Conservation (phyloP, 768 basidiomycete genomes). For the Pleurotus tuber-regium region DNA sequence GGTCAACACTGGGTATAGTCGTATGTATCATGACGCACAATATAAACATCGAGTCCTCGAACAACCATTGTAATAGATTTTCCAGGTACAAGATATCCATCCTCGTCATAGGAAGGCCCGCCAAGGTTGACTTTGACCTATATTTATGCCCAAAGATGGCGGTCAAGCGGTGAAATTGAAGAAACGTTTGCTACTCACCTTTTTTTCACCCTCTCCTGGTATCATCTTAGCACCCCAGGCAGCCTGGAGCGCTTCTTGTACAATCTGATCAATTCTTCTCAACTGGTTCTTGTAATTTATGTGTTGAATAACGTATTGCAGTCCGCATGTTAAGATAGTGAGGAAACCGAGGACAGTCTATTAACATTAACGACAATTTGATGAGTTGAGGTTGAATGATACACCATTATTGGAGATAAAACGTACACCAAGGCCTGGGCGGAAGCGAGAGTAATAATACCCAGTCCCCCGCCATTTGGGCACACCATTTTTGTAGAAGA, state of each 20-base stretch:
- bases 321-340: slow-evolving; percentile 64
- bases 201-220: slow-evolving; percentile 61
- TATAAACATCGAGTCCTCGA: slow-evolving; percentile 69
- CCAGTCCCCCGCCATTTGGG: slow-evolving; percentile 96
- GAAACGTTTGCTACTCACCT: slow-evolving; percentile 41
- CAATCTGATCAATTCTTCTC: slow-evolving; percentile 60
- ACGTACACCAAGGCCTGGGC: slow-evolving; percentile 83
- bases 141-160: too few species aligned
- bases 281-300: slow-evolving; percentile 78
- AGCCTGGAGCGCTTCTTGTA: slow-evolving; percentile 58
- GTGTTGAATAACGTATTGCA: slow-evolving; percentile 80
- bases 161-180: background rate
- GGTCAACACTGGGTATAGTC: too few species aligned
- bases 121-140: slow-evolving; percentile 76
- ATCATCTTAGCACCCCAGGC: slow-evolving; percentile 84
- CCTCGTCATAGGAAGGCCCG: slow-evolving; percentile 51
- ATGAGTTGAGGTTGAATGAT: background rate
- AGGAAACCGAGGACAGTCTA: slow-evolving; percentile 81
- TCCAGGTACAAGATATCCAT: slow-evolving; percentile 46
- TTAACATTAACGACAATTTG: too few species aligned
- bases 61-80: slow-evolving; percentile 80
- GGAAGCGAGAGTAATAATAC: slow-evolving; percentile 95
- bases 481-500: slow-evolving; percentile 97
- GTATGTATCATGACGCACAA: too few species aligned
- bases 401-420: slow-evolving; percentile 1